Percentiles rank a stretch among this genome's conserved stretches.
phyloP scores from a whole-genome alignment of 2,329 filamentous ascomycete species.

The Fusarium abutilonis region DNA sequence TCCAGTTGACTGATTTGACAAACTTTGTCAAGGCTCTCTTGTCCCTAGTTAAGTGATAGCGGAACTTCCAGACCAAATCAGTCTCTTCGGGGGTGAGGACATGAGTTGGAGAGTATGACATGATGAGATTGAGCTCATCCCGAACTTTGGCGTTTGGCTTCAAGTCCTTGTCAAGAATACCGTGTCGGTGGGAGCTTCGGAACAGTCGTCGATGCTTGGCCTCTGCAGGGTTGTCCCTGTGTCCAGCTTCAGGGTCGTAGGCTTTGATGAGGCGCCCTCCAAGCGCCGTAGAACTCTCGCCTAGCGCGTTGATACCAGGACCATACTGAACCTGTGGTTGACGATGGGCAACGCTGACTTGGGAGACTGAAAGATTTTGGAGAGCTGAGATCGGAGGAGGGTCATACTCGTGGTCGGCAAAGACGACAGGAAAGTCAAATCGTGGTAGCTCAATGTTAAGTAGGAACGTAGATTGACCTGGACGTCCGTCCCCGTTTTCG shows the following conservation, averaged over 20 bases:
- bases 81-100: slow-evolving; percentile 89
- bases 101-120: slow-evolving; percentile 93
- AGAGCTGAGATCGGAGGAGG: slow-evolving; percentile 83
- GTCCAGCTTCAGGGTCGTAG: slow-evolving; percentile 92
- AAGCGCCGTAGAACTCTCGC: slow-evolving; percentile 58
- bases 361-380: slow-evolving; percentile 65
- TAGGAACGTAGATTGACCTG: slow-evolving; percentile 71
- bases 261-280: slow-evolving; percentile 78
- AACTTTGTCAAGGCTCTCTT: slow-evolving; percentile 96
- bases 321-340: slow-evolving; percentile 90
- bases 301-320: slow-evolving; percentile 82
- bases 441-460: slow-evolving; percentile 91
- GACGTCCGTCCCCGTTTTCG: slow-evolving; percentile 57
- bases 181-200: slow-evolving; percentile 87
- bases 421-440: slow-evolving; percentile 96
- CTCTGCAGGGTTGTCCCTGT: slow-evolving; percentile 91
- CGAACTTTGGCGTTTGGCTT: slow-evolving; percentile 96
- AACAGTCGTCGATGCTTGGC: slow-evolving; percentile 93
- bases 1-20: slow-evolving; percentile 97
- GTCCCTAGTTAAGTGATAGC: slow-evolving; percentile 91
- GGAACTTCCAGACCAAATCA: slow-evolving; percentile 96
- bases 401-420: slow-evolving; percentile 92
- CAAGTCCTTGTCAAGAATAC: slow-evolving; percentile 92
- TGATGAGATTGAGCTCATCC: slow-evolving; percentile 90
- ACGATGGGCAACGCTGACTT: slow-evolving; percentile 77